Conservation (phyloP, 1,139 yeast genomes). For the Hyphopichia fennica region DNA sequence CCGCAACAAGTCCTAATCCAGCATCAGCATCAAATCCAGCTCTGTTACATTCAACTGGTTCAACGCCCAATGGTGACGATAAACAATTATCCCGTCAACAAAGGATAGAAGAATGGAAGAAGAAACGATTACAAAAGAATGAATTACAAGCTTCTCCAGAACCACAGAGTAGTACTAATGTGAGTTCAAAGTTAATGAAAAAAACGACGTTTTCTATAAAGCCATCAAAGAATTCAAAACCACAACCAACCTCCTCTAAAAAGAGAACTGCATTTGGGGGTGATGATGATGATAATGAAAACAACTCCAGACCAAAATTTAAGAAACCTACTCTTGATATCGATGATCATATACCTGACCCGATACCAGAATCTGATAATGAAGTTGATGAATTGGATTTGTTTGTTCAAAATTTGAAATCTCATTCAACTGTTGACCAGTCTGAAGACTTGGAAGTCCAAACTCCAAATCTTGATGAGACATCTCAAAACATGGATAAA, state of each 20-base stretch:
- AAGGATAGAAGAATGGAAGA: slow-evolving; percentile 44
- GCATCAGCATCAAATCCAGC: slow-evolving; percentile 3
- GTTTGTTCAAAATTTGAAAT: slow-evolving; percentile 11
- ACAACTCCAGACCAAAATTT: slow-evolving; percentile 18
- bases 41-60: not conserved
- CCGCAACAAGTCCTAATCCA: slow-evolving; percentile 4
- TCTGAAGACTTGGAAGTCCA: slow-evolving; percentile 3
- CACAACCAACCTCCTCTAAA: slow-evolving; percentile 4
- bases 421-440: not conserved
- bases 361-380: slow-evolving; percentile 9
- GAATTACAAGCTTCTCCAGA: not conserved
- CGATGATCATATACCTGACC: not conserved
- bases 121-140: slow-evolving; percentile 18
- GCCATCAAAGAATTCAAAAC: slow-evolving; percentile 5
- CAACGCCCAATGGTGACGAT: slow-evolving; percentile 4
- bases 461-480: not conserved
- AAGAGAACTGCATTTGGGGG: slow-evolving; percentile 11
- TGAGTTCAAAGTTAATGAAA: not conserved
- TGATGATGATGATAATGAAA: slow-evolving; percentile 22
- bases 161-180: not conserved
- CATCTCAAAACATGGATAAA: not conserved
- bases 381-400: slow-evolving; percentile 23
- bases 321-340: slow-evolving; percentile 20
- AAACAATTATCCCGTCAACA: slow-evolving; percentile 24
- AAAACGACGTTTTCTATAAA: slow-evolving; percentile 7